Base-by-base conservation (phyloP, 2,329 filamentous ascomycete genomes). In the Cryphonectria naterciae region DNA sequence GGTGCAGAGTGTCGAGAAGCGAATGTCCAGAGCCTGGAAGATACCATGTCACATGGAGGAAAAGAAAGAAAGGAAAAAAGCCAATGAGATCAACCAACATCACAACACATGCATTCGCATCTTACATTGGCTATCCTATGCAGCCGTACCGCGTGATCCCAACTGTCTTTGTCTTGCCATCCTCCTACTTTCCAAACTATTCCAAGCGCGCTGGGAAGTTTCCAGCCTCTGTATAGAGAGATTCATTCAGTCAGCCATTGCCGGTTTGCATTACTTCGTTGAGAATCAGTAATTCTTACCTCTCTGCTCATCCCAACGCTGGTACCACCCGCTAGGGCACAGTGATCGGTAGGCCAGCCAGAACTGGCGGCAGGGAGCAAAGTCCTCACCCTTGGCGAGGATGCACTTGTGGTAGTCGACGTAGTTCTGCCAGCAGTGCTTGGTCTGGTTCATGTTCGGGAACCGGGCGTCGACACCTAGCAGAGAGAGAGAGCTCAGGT, bases 341-440 rank as follows among this genome's bases (percentile, higher is more conserved):
- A 99, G 91, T 77, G 96, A 98, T 83, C 93, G 92, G 89, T 97
- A 99, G 78, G 96, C 94, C 79, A 97, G 90, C 88, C 91, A 94
- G 89, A 99, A 99, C 95, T 99, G 78, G 71, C 91, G 92, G 92
- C 95, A 98, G 76, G 95, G 95, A 78, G 93, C 92, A 84, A 98
- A 98, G 82, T 98, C 95, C 88, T 98, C 95, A 85, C 95, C 95
- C 90, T 98, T 98, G 85, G 95, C 95, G 82, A 92, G 87, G 85
- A 98, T 94, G 88, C 96, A 99, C 90, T 99, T 99, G 91, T 99
- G 93, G 89, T 99, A 98, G 85, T 99, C 96, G 87, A 99, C 96
- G 86, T 99, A 99, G 90, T 99, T 99, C 85, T 99, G 97, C 96
- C 96, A 99, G 93, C 96, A 99, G 91, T 99, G 95, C 92, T 98